phyloP scores from a whole-genome alignment of 345 rosid species.

The Abelmoschus esculentus region DNA sequence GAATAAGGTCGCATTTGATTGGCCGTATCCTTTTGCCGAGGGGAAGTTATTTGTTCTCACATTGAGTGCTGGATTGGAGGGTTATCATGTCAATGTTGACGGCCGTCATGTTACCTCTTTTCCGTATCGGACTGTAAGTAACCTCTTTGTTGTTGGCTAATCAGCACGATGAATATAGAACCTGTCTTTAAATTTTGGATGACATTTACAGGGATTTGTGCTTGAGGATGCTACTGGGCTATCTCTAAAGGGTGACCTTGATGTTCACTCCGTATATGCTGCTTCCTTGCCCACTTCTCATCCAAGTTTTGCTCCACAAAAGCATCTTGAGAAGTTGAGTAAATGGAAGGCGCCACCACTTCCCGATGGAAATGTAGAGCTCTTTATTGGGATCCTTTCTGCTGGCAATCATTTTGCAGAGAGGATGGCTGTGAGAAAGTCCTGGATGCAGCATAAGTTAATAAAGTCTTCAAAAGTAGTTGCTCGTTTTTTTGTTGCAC shows the following conservation, averaged over 20 bases:
- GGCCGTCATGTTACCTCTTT: slow-evolving; percentile 93
- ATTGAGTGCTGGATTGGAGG: slow-evolving; percentile 87
- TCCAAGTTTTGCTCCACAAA: slow-evolving; percentile 78
- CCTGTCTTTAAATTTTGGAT: neutral
- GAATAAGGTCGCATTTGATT: slow-evolving; percentile 61
- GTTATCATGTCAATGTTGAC: slow-evolving; percentile 74
- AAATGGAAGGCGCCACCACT: slow-evolving; percentile 78
- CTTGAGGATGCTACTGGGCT: slow-evolving; percentile 97
- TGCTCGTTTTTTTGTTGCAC: slow-evolving; percentile 85
- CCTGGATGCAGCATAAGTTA: slow-evolving; percentile 91
- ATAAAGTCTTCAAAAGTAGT: slow-evolving; percentile 74
- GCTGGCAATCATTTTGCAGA: slow-evolving; percentile 96
- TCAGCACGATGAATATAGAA: neutral
- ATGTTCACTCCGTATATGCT: slow-evolving; percentile 74
- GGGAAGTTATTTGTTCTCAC: slow-evolving; percentile 81
- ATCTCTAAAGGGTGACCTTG: slow-evolving; percentile 66
- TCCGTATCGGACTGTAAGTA: slow-evolving; percentile 85
- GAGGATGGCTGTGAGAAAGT: slow-evolving; percentile 95
- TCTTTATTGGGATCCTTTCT: slow-evolving; percentile 85
- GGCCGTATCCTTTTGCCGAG: slow-evolving; percentile 83
- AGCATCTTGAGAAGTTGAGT: slow-evolving; percentile 64
- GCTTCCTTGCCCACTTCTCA: slow-evolving; percentile 74
- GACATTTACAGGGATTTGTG: slow-evolving; percentile 66
- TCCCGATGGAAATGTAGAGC: slow-evolving; percentile 51
- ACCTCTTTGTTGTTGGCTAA: neutral